Evolutionary conservation across 2,329 filamentous ascomycete species (phyloP).

Genomic region (Dothistroma septosporum): DNA sequence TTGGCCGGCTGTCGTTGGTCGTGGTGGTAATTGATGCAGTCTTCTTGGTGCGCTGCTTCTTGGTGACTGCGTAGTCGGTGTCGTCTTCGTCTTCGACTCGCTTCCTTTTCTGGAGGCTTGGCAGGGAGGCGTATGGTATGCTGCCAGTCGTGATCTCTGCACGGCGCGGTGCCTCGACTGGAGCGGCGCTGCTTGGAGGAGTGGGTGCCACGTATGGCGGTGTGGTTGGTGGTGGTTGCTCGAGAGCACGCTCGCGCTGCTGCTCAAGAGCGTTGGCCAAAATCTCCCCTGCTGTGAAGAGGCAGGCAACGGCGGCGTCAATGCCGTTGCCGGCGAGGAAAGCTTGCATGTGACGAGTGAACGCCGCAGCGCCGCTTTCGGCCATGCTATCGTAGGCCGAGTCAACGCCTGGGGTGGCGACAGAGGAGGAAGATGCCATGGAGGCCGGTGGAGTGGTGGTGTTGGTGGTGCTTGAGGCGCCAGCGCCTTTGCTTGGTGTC

Average conservation of each 20-base stretch:
- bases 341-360: neutral
- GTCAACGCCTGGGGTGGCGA: neutral
- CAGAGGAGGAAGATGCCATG: neutral
- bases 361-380: neutral
- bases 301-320: neutral
- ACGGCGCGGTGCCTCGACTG: neutral
- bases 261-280: neutral
- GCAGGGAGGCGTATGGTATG: neutral
- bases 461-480: neutral
- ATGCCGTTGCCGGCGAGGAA: neutral
- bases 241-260: neutral
- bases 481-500: neutral
- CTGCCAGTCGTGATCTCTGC: neutral
- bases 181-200: neutral
- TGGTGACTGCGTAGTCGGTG: neutral
- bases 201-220: neutral
- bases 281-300: slow-evolving; percentile 1
- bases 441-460: neutral
- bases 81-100: neutral
- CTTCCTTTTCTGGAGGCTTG: neutral
- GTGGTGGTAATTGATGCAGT: neutral
- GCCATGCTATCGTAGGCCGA: neutral
- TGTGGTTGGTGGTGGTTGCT: neutral
- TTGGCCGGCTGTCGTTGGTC: neutral
- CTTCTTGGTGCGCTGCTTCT: neutral